Percentiles rank a stretch among this genome's conserved stretches.
phyloP scores from a whole-genome alignment of 352 stramenopile genomes.

The Proteromonas lacertae region DNA sequence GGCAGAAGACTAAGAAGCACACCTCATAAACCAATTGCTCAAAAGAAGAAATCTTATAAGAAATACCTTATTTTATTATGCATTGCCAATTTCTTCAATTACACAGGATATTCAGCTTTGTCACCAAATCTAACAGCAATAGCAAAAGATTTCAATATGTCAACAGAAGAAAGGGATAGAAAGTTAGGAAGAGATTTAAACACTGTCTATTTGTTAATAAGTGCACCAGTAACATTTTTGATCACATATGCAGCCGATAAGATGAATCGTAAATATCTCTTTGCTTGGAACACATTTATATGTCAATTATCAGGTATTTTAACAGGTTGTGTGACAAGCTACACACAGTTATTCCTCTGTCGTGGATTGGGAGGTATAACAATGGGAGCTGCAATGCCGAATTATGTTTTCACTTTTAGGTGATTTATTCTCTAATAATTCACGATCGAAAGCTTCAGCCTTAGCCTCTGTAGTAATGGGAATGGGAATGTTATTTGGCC shows the following conservation, averaged over 20 bases:
- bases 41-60: too few species aligned
- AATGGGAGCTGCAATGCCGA: background rate
- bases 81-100: too few species aligned
- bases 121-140: slow-evolving; percentile 12
- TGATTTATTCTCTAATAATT: background rate
- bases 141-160: slow-evolving; percentile 12
- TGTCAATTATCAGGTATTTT: background rate
- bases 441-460: background rate
- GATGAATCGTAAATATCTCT: background rate
- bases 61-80: too few species aligned
- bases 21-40: too few species aligned
- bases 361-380: background rate
- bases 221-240: background rate
- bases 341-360: background rate
- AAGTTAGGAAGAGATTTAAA: background rate
- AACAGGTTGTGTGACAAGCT: background rate
- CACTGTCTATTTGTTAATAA: background rate
- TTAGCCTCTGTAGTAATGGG: background rate
- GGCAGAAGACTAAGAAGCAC: too few species aligned
- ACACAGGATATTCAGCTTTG: too few species aligned
- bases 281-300: too few species aligned
- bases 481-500: background rate
- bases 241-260: background rate
- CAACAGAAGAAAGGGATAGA: slow-evolving; percentile 4
- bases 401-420: slow-evolving; percentile 1